Conservation (phyloP, 441 rosid species). For the Kokia cookei region DNA sequence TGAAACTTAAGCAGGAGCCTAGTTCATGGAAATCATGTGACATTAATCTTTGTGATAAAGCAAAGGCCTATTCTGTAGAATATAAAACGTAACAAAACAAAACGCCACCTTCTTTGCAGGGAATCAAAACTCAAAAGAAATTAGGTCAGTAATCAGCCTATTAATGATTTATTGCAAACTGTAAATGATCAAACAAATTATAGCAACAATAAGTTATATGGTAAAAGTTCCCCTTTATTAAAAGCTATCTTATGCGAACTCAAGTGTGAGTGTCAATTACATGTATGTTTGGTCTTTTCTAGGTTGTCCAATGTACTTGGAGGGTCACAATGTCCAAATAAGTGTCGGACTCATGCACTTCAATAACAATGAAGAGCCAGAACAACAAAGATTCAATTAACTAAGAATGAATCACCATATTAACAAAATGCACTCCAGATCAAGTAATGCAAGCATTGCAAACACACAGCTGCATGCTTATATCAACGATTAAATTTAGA, state of each 20-base stretch:
- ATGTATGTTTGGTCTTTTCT: not conserved
- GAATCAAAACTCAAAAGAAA: not conserved
- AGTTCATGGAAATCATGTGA: not conserved
- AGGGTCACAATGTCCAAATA: not conserved
- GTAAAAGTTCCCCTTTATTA: not conserved
- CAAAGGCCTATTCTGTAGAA: not conserved
- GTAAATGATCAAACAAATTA: not conserved
- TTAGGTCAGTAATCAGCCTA: not conserved
- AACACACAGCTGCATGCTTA: not conserved
- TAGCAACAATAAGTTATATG: not conserved
- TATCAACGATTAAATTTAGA: not conserved
- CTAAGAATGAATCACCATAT: not conserved
- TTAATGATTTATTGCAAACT: not conserved
- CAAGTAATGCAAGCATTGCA: not conserved
- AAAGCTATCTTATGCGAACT: not conserved
- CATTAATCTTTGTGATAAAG: not conserved
- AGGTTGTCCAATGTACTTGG: not conserved
- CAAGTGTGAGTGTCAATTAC: not conserved
- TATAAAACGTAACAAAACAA: not conserved
- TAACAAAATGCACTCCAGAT: not conserved
- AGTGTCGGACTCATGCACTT: not conserved
- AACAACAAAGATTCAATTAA: not conserved
- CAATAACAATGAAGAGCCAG: not conserved
- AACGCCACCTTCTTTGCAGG: not conserved
- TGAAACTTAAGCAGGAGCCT: not conserved